These are phyloP conservation scores for Arabidopsis suecica DNA, from an alignment of 345 rosid species.

Conservation along the genomic window DNA sequence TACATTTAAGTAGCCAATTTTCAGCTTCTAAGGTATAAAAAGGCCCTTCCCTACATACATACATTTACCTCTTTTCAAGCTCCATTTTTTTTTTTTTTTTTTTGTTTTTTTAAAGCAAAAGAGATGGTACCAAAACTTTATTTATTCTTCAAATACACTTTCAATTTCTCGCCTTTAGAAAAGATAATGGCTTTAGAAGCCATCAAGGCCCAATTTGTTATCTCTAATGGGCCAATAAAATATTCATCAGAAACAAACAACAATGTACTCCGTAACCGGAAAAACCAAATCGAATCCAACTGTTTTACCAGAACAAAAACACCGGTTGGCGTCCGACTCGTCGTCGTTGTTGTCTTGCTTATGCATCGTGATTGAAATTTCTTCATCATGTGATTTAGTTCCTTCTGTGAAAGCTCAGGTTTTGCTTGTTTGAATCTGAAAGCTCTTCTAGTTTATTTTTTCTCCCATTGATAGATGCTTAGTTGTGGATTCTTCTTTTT, in stretches of 20 bases:
- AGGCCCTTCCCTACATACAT: not conserved
- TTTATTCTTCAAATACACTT: not conserved
- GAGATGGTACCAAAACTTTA: conserved; percentile 10
- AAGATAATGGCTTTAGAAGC: not conserved
- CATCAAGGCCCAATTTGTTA: not conserved
- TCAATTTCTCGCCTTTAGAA: not conserved
- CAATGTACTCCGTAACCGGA: not conserved
- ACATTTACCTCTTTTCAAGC: not conserved
- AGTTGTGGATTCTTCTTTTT: not conserved
- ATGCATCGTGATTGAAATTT: not conserved
- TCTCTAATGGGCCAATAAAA: conserved; percentile 4
- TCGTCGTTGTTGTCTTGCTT: not conserved
- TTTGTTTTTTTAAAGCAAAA: conserved; percentile 17
- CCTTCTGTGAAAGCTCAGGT: not conserved
- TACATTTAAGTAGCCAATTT: conserved; percentile 9
- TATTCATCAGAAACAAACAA: too few species aligned
- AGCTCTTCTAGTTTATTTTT: not conserved
- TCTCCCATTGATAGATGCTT: not conserved
- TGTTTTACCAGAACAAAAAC: not conserved
- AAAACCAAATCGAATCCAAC: not conserved
- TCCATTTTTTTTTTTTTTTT: not conserved
- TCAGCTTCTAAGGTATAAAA: conserved; percentile 19
- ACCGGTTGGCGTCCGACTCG: not conserved
- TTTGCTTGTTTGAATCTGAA: not conserved
- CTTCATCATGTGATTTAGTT: not conserved